Base-by-base conservation (phyloP, 306 rosid species). In the Ceratonia siliqua region DNA sequence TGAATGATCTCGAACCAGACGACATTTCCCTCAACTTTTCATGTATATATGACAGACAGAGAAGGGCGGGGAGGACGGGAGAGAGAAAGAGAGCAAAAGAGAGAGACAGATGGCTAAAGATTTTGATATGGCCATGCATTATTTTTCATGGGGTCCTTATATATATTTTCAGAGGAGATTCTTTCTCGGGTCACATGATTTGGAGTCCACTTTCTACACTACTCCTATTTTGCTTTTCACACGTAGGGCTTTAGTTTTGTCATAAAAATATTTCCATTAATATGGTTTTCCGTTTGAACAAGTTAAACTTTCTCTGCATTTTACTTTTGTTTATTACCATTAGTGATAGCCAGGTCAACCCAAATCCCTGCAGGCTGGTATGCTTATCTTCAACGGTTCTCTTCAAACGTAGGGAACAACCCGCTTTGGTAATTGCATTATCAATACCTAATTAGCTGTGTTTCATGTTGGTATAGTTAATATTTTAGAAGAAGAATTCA, bases 101-200 rank as follows among this genome's bases (percentile, higher is more conserved):
- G 25, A 41, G 75, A 36, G 68, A 71, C 45, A 76, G n/a, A 56
- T 62, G 72, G 54, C 69, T 62, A 32, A 42, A 59, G 83, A 8
- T 75, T 56, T 81, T 85, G 84, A 88, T 75, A 81, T 92, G 86
- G 79, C 90, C 96, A 85, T 88, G 94, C 96, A 85, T 88, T 85
- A 82, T 82, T 36, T 83, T 80, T 81, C 84, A 85, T 73, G 85
- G 68, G 24, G 87, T 89, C 86, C 82, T 87, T 83, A 65, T 82
- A 90, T 82, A 88, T 85, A 86, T 81, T 76, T 85, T 80, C 62
- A 66, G 70, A 82, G 62, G 46, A 79, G 78, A 80, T 78, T 73
- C 81, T 73, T 83, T 80, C 82, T 59, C 66, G 41, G 72, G 79
- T 80, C 90, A 87, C 83, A 82, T 83, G 81, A 78, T 79, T 82